Evolutionary conservation across 169 alveolate genomes (phyloP).

Genomic region (Cryptosporidium bovis): DNA sequence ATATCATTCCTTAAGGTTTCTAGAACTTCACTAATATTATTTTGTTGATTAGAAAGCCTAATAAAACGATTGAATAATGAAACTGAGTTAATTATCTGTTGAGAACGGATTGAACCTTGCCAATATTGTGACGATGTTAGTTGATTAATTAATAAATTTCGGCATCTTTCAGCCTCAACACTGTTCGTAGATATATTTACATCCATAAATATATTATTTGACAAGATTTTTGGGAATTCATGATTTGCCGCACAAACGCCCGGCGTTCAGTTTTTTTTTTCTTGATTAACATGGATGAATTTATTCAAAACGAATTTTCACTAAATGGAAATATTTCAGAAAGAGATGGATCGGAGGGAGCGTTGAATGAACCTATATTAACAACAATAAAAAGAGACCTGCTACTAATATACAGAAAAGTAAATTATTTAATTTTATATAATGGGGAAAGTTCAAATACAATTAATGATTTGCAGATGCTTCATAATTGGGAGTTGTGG

Average conservation of each 20-base stretch:
- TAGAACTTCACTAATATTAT: neutral
- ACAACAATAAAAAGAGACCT: slow-evolving; percentile 43
- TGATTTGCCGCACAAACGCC: slow-evolving; percentile 13
- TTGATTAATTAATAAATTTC: slow-evolving; percentile 29
- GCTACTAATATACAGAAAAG: slow-evolving; percentile 20
- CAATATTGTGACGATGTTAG: slow-evolving; percentile 64
- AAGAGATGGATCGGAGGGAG: slow-evolving; percentile 12
- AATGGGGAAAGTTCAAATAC: slow-evolving; percentile 1
- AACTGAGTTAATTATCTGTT: slow-evolving; percentile 45
- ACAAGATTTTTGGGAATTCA: neutral
- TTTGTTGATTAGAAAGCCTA: slow-evolving; percentile 35
- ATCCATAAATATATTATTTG: slow-evolving; percentile 38
- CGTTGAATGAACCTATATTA: slow-evolving; percentile 31
- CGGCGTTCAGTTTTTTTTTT: neutral
- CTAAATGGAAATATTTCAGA: slow-evolving; percentile 25
- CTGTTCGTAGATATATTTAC: slow-evolving; percentile 64
- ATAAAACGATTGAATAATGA: slow-evolving; percentile 30
- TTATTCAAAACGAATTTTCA: slow-evolving; percentile 4
- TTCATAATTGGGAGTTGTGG: slow-evolving; percentile 73
- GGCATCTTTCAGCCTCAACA: slow-evolving; percentile 73
- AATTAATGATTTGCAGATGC: slow-evolving; percentile 33
- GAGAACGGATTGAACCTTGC: slow-evolving; percentile 58
- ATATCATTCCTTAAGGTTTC: slow-evolving; percentile 37
- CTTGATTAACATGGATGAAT: neutral
- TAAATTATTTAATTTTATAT: slow-evolving; percentile 18